A percentile compares a stretch with the other conserved stretches of the same genome.
Conservation (phyloP, 108 stramenopile genomes). For the Cyclotella sp. region DNA sequence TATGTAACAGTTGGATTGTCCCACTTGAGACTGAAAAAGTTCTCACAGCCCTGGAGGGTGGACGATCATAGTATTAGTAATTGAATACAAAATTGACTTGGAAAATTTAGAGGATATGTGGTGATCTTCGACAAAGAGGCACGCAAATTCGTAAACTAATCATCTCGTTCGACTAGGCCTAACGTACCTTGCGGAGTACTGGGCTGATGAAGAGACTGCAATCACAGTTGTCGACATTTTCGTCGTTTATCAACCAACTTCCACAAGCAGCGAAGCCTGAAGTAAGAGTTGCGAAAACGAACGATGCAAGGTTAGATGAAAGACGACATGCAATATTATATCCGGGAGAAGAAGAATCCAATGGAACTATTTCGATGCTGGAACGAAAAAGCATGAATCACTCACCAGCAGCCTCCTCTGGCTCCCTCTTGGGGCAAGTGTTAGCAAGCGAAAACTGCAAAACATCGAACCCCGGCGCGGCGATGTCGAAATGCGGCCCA, state of each 20-base stretch:
- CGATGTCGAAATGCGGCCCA: slow-evolving; percentile 56
- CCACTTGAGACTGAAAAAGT: slow-evolving; percentile 52
- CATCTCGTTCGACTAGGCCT: too few relatives aligned
- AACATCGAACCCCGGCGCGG: slow-evolving; percentile 59
- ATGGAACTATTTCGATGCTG: too few relatives aligned
- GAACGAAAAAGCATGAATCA: too few relatives aligned
- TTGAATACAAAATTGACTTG: too few relatives aligned
- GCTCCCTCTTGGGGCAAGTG: slow-evolving; percentile 22
- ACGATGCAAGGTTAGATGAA: too few relatives aligned
- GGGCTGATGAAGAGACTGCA: slow-evolving; percentile 36
- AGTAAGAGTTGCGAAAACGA: too few relatives aligned
- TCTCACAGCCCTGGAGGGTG: slow-evolving; percentile 49
- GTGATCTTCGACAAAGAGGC: too few relatives aligned
- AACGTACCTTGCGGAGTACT: slow-evolving; percentile 15
- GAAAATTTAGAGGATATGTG: too few relatives aligned
- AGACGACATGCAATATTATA: too few relatives aligned
- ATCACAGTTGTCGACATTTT: slow-evolving; percentile 27
- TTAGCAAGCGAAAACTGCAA: slow-evolving; percentile 20
- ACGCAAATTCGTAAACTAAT: too few relatives aligned
- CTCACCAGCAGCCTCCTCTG: slow-evolving; percentile 12
- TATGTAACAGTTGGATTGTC: slow-evolving; percentile 51
- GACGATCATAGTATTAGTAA: too few relatives aligned
- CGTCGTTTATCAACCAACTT: slow-evolving; percentile 27
- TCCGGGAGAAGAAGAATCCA: too few relatives aligned
- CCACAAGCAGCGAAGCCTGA: slow-evolving; percentile 36